phyloP scores from a whole-genome alignment of 768 basidiomycete genomes.

The Naganishia friedmannii region DNA sequence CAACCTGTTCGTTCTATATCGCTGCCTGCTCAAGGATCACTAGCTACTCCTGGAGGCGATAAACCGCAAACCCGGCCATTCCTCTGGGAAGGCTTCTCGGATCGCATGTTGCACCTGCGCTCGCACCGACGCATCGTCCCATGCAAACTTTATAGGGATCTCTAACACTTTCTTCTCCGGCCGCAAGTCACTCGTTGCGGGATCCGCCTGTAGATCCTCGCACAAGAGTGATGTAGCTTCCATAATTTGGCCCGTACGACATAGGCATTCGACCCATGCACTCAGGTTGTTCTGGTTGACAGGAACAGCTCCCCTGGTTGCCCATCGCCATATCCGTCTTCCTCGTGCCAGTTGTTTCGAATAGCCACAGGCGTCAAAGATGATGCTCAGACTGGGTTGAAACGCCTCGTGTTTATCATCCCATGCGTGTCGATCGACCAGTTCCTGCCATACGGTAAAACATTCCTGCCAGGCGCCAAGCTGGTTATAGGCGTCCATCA shows the following conservation, averaged over 20 bases:
- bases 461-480: constrained; percentile 68
- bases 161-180: constrained; percentile 11
- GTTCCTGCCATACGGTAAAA: constrained; percentile 70
- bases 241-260: constrained; percentile 64
- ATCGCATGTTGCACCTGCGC: constrained; percentile 1
- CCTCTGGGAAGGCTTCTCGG: constrained; percentile 5
- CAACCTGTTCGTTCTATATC: background rate
- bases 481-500: constrained; percentile 87
- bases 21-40: background rate
- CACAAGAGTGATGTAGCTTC: constrained; percentile 57
- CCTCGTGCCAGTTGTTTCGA: constrained; percentile 60
- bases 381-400: constrained; percentile 68
- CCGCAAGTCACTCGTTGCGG: background rate
- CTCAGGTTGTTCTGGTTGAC: constrained; percentile 73
- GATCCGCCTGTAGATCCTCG: background rate
- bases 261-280: constrained; percentile 80
- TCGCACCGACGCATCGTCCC: background rate
- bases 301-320: constrained; percentile 58
- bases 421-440: constrained; percentile 54
- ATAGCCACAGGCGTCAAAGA: constrained; percentile 77
- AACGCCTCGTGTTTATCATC: constrained; percentile 56
- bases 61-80: constrained; percentile 10
- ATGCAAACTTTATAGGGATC: constrained; percentile 16
- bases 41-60: constrained; percentile 4
- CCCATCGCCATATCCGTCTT: constrained; percentile 59